Percentiles rank a stretch among this genome's conserved stretches.
Conservation (phyloP, 2,329 filamentous ascomycete genomes). For the Epichloe amarillans region DNA sequence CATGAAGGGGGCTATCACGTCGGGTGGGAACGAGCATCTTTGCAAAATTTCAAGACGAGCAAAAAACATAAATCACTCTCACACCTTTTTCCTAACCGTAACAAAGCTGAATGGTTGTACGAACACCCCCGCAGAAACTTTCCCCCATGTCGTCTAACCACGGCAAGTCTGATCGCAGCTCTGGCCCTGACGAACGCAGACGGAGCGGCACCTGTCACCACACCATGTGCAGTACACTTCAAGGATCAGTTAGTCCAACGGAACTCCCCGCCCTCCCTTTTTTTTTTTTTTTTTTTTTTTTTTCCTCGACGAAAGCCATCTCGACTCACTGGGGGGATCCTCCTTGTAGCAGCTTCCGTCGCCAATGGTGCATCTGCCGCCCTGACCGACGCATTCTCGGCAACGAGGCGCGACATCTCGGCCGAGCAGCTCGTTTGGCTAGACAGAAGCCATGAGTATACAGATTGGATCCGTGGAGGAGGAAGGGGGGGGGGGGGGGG, state of each 20-base stretch:
- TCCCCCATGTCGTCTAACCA: background rate
- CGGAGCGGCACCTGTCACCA: background rate
- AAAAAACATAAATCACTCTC: too few relatives aligned
- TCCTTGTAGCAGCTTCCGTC: conserved; percentile 7
- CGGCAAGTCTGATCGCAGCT: background rate
- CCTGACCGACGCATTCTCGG: conserved; percentile 7
- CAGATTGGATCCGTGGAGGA: too few relatives aligned
- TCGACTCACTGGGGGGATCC: background rate
- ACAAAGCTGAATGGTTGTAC: too few relatives aligned
- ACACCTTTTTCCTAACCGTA: too few relatives aligned
- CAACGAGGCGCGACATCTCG: conserved; percentile 6
- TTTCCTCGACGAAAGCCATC: too few relatives aligned
- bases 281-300: too few relatives aligned
- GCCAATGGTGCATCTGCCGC: conserved; percentile 6
- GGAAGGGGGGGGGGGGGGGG: too few relatives aligned
- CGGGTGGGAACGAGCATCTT: too few relatives aligned
- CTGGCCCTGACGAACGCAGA: conserved; percentile 1
- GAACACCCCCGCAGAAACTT: background rate
- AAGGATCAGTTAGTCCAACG: background rate
- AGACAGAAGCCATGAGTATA: too few relatives aligned
- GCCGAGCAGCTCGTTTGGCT: conserved; percentile 6
- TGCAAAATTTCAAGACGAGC: too few relatives aligned
- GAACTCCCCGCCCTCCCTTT: conserved; percentile 2
- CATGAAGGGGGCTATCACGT: too few relatives aligned
- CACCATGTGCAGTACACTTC: background rate